Evolutionary conservation across 371 early-diverging fungal species (phyloP).

Genomic region (Mucor ambiguus): DNA sequence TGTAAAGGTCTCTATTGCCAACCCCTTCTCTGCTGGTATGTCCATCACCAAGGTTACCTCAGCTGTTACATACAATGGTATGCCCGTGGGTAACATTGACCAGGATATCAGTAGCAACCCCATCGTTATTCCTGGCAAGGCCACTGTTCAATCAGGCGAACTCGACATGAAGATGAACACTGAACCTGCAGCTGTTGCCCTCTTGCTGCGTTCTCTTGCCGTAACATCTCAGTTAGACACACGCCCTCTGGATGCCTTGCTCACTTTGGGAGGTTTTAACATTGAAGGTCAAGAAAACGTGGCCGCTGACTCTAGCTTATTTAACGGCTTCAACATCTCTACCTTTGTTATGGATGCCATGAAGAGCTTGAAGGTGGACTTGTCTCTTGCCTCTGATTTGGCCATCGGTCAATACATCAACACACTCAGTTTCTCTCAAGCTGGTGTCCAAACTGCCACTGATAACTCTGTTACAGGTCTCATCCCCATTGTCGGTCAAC

Average conservation of each 20-base stretch:
- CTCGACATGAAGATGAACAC: slow-evolving; percentile 47
- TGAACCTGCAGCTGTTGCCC: slow-evolving; percentile 48
- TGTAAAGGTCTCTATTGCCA: slow-evolving; percentile 56
- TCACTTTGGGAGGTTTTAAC: slow-evolving; percentile 51
- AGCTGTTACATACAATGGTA: slow-evolving; percentile 49
- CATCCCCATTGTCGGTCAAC: slow-evolving; percentile 62
- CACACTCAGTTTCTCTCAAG: slow-evolving; percentile 50
- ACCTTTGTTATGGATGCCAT: slow-evolving; percentile 55
- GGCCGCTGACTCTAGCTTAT: slow-evolving; percentile 42
- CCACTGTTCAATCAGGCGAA: slow-evolving; percentile 33
- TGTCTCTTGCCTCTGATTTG: slow-evolving; percentile 52
- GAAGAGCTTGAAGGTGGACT: slow-evolving; percentile 53
- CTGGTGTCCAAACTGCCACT: slow-evolving; percentile 43
- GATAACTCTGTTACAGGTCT: slow-evolving; percentile 50
- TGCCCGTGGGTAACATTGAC: slow-evolving; percentile 56
- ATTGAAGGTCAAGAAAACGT: slow-evolving; percentile 41
- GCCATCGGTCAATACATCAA: slow-evolving; percentile 57
- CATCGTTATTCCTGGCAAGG: slow-evolving; percentile 38
- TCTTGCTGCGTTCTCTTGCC: slow-evolving; percentile 54
- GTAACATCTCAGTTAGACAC: slow-evolving; percentile 49
- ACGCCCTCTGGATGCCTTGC: slow-evolving; percentile 50
- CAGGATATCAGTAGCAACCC: slow-evolving; percentile 52
- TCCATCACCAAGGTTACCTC: slow-evolving; percentile 53
- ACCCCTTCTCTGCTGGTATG: slow-evolving; percentile 60
- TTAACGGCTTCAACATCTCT: slow-evolving; percentile 52